These are phyloP conservation scores for Clarireedia homoeocarpa DNA, from an alignment of 2,329 filamentous ascomycete species.

Conservation along the genomic window DNA sequence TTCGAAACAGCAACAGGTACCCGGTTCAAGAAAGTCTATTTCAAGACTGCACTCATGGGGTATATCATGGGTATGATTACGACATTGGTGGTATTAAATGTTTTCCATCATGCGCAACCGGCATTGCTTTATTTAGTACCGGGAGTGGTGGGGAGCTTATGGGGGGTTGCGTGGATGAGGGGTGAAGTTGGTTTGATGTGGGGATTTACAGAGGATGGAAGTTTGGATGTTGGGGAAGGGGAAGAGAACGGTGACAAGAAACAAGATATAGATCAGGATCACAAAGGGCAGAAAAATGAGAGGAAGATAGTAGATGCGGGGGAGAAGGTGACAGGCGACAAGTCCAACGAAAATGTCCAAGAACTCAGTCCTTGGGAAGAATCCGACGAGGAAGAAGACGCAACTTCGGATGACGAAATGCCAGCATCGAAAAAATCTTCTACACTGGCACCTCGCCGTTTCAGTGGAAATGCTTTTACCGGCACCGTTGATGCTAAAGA, in stretches of 20 bases:
- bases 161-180: constrained; percentile 61
- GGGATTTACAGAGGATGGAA: constrained; percentile 69
- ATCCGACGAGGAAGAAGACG: too few species aligned
- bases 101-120: constrained; percentile 77
- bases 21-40: constrained; percentile 77
- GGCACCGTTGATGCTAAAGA: too few species aligned
- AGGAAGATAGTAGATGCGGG: neutral
- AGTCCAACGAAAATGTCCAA: too few species aligned
- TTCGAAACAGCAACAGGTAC: constrained; percentile 13
- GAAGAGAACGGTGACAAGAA: neutral
- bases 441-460: too few species aligned
- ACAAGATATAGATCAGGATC: constrained; percentile 8
- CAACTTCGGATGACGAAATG: too few species aligned
- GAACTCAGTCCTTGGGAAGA: too few species aligned
- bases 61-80: constrained; percentile 71
- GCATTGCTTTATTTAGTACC: constrained; percentile 90
- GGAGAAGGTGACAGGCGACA: too few species aligned
- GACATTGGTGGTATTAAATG: constrained; percentile 69
- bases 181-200: constrained; percentile 73
- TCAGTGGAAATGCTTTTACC: too few species aligned
- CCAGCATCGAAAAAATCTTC: too few species aligned
- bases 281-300: constrained; percentile 13
- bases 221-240: constrained; percentile 34
- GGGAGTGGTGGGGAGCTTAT: constrained; percentile 66
- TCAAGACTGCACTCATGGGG: constrained; percentile 66